Percentiles rank a stretch among this genome's conserved stretches.
These are phyloP conservation scores for Fusarium xylarioides DNA, from an alignment of 2,329 filamentous ascomycete genomes.

Conservation along the genomic window DNA sequence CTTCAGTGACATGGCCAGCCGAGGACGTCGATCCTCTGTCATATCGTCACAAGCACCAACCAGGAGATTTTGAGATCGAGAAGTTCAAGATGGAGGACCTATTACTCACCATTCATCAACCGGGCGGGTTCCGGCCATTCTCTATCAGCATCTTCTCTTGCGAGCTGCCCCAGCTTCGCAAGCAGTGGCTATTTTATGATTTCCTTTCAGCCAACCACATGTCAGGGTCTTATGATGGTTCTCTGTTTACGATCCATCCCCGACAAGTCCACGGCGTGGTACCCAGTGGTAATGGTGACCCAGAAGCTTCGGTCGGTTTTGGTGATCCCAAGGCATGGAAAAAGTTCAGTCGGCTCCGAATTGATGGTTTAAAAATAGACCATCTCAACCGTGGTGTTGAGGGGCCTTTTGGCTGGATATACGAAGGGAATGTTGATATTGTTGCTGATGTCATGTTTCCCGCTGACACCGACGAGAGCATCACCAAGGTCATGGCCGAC, in stretches of 20 bases:
- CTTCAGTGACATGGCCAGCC: slow-evolving; percentile 74
- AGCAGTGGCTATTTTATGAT: slow-evolving; percentile 98
- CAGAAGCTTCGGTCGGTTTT: slow-evolving; percentile 62
- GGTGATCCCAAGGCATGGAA: slow-evolving; percentile 84
- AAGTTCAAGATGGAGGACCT: slow-evolving; percentile 96
- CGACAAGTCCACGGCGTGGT: slow-evolving; percentile 86
- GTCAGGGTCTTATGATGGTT: slow-evolving; percentile 94
- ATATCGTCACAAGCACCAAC: slow-evolving; percentile 86
- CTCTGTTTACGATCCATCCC: slow-evolving; percentile 95
- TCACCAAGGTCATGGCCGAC: slow-evolving; percentile 94
- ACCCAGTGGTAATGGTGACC: slow-evolving; percentile 60
- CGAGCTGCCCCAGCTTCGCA: slow-evolving; percentile 89
- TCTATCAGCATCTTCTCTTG: slow-evolving; percentile 95
- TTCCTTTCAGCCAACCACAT: slow-evolving; percentile 95
- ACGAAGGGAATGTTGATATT: slow-evolving; percentile 96
- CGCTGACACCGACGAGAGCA: slow-evolving; percentile 83
- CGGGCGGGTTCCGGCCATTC: slow-evolving; percentile 90
- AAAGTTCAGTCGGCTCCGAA: slow-evolving; percentile 90
- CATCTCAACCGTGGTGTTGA: slow-evolving; percentile 93
- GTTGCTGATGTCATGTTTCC: slow-evolving; percentile 96
- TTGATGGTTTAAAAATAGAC: slow-evolving; percentile 93
- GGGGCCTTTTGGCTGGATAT: slow-evolving; percentile 97
- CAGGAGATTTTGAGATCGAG: slow-evolving; percentile 96
- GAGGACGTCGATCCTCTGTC: slow-evolving; percentile 81
- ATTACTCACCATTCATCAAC: slow-evolving; percentile 90